Base-by-base conservation (phyloP, 768 basidiomycete species). In the Asterophora lycoperdoides region DNA sequence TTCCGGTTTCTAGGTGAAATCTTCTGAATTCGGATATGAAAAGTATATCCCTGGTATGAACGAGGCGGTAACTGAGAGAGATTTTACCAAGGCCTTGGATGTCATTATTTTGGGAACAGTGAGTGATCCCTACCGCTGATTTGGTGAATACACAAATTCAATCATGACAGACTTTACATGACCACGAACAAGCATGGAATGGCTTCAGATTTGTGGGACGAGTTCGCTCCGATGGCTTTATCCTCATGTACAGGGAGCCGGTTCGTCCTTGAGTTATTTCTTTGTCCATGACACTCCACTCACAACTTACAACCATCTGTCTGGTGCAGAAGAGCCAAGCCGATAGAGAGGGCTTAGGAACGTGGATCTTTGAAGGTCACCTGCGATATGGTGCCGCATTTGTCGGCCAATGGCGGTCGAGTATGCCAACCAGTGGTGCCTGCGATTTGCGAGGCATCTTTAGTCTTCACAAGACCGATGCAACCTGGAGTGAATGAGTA, bases 151-250 rank as follows among this genome's bases (percentile, higher is more conserved):
- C 6, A 6, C 23, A 23, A 23, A 23, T 23, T 23, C 23, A 23
- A 23, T 23, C 23, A 23, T 23, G 23, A 20, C 51, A 84, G 83
- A 84, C 83, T 1, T 66, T 74, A 38, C 64, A 57, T 40, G 71
- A 72, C 40, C 77, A 80, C 46, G 80, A 80, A 50, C 67, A 69
- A 33, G 81, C 81, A 7, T 89, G 87, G 84, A 83, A 80, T 4
- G 77, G 79, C 9, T 86, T 78, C 63, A 73, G 62, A 49, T 80
- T 83, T 58, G 68, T 70, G 9, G 87, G 87, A 41, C 68, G 77
- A 19, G 72, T 86, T 38, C 69, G 76, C 29, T 68, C 69, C 33
- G 79, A 85, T 60, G 86, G 86, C 14, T 63, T 72, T 56, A 75
- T 89, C 52, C 69, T 72, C 41, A 67, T 88, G 61, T 77, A 75